Evolutionary conservation across 306 rosid genomes (phyloP).

Genomic region (Pterocarpus macrocarpus): DNA sequence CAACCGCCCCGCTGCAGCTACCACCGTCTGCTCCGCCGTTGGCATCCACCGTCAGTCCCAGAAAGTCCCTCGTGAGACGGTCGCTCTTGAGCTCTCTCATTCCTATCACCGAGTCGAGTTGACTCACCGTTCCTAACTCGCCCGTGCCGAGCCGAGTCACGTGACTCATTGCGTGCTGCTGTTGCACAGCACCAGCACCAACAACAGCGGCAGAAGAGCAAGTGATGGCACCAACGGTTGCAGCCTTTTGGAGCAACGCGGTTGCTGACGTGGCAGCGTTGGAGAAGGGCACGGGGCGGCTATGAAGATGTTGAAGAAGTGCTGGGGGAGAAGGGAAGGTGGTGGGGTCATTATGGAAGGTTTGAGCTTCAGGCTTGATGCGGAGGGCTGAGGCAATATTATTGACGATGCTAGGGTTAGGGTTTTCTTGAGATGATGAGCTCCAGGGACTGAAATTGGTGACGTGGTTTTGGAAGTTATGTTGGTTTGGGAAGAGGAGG

Average conservation of each 20-base stretch:
- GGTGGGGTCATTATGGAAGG: slow-evolving; percentile 38
- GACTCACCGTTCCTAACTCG: slow-evolving; percentile 56
- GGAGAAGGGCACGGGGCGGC: slow-evolving; percentile 40
- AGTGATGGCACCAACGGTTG: slow-evolving; percentile 65
- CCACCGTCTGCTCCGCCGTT: slow-evolving; percentile 1
- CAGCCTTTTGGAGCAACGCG: slow-evolving; percentile 91
- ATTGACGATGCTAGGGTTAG: slow-evolving; percentile 69
- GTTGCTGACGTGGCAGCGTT: slow-evolving; percentile 67
- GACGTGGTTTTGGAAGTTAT: slow-evolving; percentile 47
- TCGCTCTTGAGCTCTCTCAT: slow-evolving; percentile 51
- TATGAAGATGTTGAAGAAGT: too few relatives aligned
- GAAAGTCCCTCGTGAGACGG: slow-evolving; percentile 83
- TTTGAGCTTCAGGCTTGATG: slow-evolving; percentile 64
- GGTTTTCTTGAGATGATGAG: slow-evolving; percentile 64
- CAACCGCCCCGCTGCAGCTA: slow-evolving; percentile 35
- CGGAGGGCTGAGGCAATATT: background rate
- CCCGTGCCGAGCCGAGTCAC: slow-evolving; percentile 54
- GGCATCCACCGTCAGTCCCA: slow-evolving; percentile 68
- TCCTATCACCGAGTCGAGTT: slow-evolving; percentile 49
- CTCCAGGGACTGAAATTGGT: slow-evolving; percentile 57
- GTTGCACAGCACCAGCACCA: background rate
- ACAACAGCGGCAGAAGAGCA: background rate
- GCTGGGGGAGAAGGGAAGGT: slow-evolving; percentile 51
- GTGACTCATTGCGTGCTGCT: slow-evolving; percentile 23
- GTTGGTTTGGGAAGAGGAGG: slow-evolving; percentile 62